Conservation (phyloP, 768 basidiomycete genomes). For the Rhodotorula toruloides region DNA sequence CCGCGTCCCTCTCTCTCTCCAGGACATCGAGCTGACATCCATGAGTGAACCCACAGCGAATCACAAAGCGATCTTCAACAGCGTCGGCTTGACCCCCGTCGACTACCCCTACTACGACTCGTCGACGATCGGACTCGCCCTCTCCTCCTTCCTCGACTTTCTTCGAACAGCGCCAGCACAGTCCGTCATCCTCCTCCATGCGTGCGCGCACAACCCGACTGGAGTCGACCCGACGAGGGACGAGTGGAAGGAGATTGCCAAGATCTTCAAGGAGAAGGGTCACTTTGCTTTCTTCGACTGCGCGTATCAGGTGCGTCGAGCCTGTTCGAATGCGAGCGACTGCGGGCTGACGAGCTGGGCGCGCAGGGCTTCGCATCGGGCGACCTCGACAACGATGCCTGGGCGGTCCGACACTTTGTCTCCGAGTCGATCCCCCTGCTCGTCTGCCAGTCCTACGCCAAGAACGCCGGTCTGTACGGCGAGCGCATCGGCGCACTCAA, state of each 20-base stretch:
- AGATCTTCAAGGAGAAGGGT: conserved; percentile 65
- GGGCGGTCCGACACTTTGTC: conserved; percentile 90
- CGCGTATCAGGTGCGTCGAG: conserved; percentile 57
- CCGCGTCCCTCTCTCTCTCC: conserved; percentile 8
- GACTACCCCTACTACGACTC: conserved; percentile 78
- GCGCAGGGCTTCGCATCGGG: conserved; percentile 89
- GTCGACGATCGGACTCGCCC: conserved; percentile 84
- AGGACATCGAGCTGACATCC: conserved; percentile 4
- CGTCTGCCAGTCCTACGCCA: conserved; percentile 91
- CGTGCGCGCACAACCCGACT: conserved; percentile 94
- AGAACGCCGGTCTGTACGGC: conserved; percentile 98
- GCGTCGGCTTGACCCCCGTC: conserved; percentile 75
- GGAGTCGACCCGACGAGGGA: conserved; percentile 89
- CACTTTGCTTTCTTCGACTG: conserved; percentile 93
- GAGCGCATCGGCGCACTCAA: conserved; percentile 98
- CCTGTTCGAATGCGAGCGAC: conserved; percentile 84
- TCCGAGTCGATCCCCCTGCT: conserved; percentile 77
- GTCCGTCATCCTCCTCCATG: conserved; percentile 84
- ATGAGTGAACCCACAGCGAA: conserved; percentile 34
- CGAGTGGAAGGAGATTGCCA: conserved; percentile 87
- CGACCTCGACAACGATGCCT: conserved; percentile 80
- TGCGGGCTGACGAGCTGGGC: conserved; percentile 52
- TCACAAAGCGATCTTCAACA: conserved; percentile 82
- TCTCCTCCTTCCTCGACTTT: conserved; percentile 60
- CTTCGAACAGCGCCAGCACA: conserved; percentile 63